Evolutionary conservation across 2,329 filamentous ascomycete species (phyloP).

Genomic region (Hansfordia pulvinata): DNA sequence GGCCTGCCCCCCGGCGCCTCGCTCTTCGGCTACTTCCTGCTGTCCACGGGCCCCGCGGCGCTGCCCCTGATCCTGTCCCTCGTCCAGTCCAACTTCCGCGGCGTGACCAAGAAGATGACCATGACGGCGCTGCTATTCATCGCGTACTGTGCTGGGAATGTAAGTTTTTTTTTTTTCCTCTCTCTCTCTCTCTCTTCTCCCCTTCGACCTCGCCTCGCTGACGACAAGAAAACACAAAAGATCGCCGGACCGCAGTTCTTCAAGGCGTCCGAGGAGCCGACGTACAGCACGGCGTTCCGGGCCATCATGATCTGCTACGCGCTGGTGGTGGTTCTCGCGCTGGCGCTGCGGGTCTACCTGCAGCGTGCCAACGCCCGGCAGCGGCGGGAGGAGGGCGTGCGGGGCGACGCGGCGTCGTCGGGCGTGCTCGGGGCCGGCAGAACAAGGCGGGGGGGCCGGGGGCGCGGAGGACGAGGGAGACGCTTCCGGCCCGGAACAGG

Average conservation of each 20-base stretch:
- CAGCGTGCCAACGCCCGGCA: constrained; percentile 27
- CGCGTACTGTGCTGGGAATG: constrained; percentile 41
- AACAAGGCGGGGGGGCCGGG: constrained; percentile 10
- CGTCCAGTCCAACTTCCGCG: constrained; percentile 39
- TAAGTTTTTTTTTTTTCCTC: too few relatives aligned
- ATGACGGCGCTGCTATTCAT: constrained; percentile 41
- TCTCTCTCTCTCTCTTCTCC: too few relatives aligned
- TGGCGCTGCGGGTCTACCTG: constrained; percentile 32
- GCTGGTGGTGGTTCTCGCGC: constrained; percentile 28
- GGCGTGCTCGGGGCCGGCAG: constrained; percentile 24
- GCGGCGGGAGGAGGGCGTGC: constrained; percentile 26
- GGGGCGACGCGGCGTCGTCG: constrained; percentile 26
- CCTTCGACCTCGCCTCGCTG: too few relatives aligned
- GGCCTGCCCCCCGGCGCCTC: constrained; percentile 26
- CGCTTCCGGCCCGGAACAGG: constrained; percentile 10
- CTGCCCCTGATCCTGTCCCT: constrained; percentile 42
- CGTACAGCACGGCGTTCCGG: constrained; percentile 38
- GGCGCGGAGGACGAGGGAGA: constrained; percentile 10
- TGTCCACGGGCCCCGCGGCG: constrained; percentile 36
- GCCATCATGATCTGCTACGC: constrained; percentile 43
- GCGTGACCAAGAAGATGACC: constrained; percentile 47
- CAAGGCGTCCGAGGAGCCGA: constrained; percentile 30
- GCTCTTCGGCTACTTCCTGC: constrained; percentile 43
- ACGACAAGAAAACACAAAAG: too few relatives aligned
- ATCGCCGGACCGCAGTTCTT: constrained; percentile 44